Base-by-base conservation (phyloP, 2,329 filamentous ascomycete species). In the Exophiala phaeomuriformis region DNA sequence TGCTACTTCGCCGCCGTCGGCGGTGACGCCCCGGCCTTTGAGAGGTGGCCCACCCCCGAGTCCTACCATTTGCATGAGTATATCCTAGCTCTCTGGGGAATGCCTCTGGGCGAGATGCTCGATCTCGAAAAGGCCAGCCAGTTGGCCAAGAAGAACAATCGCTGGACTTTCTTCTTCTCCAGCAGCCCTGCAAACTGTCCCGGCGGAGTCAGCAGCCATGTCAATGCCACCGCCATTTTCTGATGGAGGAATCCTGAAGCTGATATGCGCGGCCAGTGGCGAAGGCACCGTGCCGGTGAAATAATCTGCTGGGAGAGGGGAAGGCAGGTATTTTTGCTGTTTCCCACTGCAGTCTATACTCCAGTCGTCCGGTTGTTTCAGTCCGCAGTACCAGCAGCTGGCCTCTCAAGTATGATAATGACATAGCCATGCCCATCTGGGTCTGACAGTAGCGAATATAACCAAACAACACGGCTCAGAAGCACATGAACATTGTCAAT, bases 1-100 rank as follows among this genome's bases (percentile, higher is more conserved):
- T 79, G 77, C 59, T 82, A 83, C 49, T 87, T 88, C 60, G 74
- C 83, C 0, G 81, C 79, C 0, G 82, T 85, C 1, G 82, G 77
- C 0, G 81, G 81, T 0, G 85, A 88, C 64, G 71, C 76, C 8
- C 79, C 77, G 19, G 73, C 77, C 0, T 86, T 88, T 57, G 85
- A 88, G 69, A 75, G 77, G 0, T 79, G 80, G 67, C 82, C 83
- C 1, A 77, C 79, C 4, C 52, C 61, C 5, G 59, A 66, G 30
- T 41, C 57, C 28, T 66, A 67, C 42, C 65, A 65, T 60, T 57
- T 73, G 57, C 71, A 73, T 59, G 68, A 73, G 63, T 68, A 67
- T 55, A 64, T 73, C 31, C 52, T 73, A 36, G 67, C 71, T 30
- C 55, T 73, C n/a, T 73, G 71, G 71, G 71, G 71, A 0, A 70